Conservation (phyloP, 2,329 filamentous ascomycete species). For the Neoscytalidium dimidiatum region DNA sequence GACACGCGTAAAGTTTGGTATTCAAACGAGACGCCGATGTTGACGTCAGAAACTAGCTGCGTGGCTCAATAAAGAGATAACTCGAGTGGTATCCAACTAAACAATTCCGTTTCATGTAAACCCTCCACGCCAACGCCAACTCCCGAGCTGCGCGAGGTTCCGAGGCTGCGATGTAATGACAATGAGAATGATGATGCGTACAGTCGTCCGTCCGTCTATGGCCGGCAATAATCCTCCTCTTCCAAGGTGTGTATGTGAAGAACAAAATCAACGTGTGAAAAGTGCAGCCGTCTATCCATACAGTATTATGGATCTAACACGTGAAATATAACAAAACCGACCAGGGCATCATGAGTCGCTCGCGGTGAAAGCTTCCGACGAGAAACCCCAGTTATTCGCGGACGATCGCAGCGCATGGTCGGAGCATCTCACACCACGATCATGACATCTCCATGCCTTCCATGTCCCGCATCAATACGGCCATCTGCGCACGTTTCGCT, state of each 20-base stretch:
- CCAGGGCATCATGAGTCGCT: background rate
- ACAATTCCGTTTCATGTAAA: conserved; percentile 13
- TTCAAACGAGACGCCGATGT: background rate
- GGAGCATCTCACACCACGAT: conserved; percentile 17
- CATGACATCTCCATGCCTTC: conserved; percentile 64
- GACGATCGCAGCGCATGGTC: background rate
- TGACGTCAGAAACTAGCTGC: background rate
- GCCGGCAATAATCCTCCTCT: background rate
- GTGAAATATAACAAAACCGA: background rate
- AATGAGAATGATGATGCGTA: conserved; percentile 1
- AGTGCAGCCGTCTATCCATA: conserved; percentile 8
- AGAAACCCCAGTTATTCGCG: background rate
- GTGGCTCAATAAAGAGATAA: background rate
- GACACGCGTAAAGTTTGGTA: background rate
- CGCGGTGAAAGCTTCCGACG: background rate
- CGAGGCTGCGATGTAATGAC: background rate
- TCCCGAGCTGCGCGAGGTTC: background rate
- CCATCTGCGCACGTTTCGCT: conserved; percentile 89
- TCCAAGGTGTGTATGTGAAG: background rate
- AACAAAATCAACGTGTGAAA: background rate
- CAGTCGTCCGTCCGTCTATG: conserved; percentile 11
- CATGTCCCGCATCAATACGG: conserved; percentile 83
- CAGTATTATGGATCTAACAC: background rate
- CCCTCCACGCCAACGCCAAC: background rate
- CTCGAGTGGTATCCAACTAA: conserved; percentile 18